Conservation (phyloP, 805 yeast species). For the Metschnikowia orientalis region DNA sequence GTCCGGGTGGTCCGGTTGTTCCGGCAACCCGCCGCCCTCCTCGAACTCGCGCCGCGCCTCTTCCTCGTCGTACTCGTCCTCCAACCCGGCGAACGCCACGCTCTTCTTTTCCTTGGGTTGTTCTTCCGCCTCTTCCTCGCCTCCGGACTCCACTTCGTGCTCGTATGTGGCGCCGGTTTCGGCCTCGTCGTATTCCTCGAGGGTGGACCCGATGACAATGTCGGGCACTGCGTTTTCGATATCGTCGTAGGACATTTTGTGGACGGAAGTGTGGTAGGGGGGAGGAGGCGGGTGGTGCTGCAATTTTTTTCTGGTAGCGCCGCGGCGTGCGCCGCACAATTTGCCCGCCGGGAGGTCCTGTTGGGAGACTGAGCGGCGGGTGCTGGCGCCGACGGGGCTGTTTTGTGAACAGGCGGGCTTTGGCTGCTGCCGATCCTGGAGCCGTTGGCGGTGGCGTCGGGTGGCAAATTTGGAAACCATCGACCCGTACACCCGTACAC, state of each 20-base stretch:
- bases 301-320: constrained; percentile 5
- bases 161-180: constrained; percentile 48
- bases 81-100: constrained; percentile 77
- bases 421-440: too few species aligned
- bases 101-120: constrained; percentile 51
- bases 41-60: constrained; percentile 79
- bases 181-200: constrained; percentile 34
- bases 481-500: too few species aligned
- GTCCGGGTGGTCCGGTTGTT: constrained; percentile 89
- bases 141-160: constrained; percentile 44
- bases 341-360: too few species aligned
- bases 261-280: constrained; percentile 14
- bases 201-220: constrained; percentile 63
- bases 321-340: constrained; percentile 6
- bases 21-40: constrained; percentile 98
- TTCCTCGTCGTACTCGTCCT: constrained; percentile 69
- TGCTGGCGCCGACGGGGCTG: too few species aligned
- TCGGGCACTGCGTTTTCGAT: constrained; percentile 82
- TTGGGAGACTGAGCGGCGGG: too few species aligned
- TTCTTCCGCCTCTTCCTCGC: constrained; percentile 42
- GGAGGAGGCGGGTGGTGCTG: not conserved
- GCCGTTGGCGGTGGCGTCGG: too few species aligned
- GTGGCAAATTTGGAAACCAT: too few species aligned
- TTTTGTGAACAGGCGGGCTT: too few species aligned
- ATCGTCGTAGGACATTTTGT: constrained; percentile 68